A percentile compares a stretch with the other conserved stretches of the same genome.
Conservation (phyloP, 2,329 filamentous ascomycete genomes). For the Colletotrichum lini region DNA sequence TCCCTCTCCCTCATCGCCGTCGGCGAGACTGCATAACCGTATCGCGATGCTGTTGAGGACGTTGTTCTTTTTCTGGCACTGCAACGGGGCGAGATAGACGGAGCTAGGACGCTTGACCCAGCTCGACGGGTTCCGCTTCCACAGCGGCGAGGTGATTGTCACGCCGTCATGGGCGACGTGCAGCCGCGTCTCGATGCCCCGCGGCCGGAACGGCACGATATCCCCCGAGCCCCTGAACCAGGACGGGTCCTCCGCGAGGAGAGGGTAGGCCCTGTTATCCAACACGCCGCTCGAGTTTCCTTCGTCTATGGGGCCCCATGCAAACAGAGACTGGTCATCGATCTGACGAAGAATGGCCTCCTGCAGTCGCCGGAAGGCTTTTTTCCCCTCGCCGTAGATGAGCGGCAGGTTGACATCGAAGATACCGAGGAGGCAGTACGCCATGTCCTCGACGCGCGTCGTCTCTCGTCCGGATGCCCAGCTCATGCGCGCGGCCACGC, state of each 20-base stretch:
- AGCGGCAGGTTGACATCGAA: slow-evolving; percentile 48
- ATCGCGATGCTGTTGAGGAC: slow-evolving; percentile 6
- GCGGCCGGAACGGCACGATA: neutral
- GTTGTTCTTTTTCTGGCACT: neutral
- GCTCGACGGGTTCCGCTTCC: neutral
- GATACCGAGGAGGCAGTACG: slow-evolving; percentile 49
- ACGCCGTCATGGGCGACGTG: slow-evolving; percentile 2
- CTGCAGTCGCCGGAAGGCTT: slow-evolving; percentile 45
- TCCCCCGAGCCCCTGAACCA: neutral
- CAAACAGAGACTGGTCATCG: slow-evolving; percentile 10
- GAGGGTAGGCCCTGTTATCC: neutral
- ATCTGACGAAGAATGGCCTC: neutral
- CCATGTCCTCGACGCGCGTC: slow-evolving; percentile 45
- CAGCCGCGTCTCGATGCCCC: neutral
- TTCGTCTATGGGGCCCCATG: neutral
- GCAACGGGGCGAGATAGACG: slow-evolving; percentile 4
- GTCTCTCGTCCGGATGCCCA: slow-evolving; percentile 46
- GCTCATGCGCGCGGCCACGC: slow-evolving; percentile 47
- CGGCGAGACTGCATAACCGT: neutral
- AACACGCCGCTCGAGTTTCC: neutral
- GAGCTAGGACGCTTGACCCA: neutral
- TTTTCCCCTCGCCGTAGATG: slow-evolving; percentile 47
- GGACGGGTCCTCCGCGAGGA: neutral
- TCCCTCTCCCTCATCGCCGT: too few species aligned
- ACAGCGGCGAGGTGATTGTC: neutral